Evolutionary conservation across 2,329 filamentous ascomycete species (phyloP).

Genomic region (Trichoderma sp.): DNA sequence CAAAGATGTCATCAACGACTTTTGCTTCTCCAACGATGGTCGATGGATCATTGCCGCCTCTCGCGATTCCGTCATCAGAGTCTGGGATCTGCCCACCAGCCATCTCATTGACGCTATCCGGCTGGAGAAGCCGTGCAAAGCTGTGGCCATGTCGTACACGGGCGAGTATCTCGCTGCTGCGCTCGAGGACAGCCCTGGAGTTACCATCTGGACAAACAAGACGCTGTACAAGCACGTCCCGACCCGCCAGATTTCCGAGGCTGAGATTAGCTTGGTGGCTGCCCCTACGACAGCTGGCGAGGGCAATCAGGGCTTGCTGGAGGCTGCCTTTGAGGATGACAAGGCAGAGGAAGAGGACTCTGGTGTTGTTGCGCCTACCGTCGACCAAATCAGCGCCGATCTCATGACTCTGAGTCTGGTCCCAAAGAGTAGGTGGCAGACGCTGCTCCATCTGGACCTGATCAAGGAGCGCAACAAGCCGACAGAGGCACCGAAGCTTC

Average conservation of each 20-base stretch:
- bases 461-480: conserved; percentile 96
- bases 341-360: conserved; percentile 56
- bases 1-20: conserved; percentile 71
- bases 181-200: conserved; percentile 77
- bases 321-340: conserved; percentile 68
- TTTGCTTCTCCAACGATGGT: conserved; percentile 89
- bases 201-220: conserved; percentile 96
- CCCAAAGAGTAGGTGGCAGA: conserved; percentile 92
- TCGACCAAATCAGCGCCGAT: conserved; percentile 79
- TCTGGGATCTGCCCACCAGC: conserved; percentile 95
- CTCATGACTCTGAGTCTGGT: conserved; percentile 89
- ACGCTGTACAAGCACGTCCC: conserved; percentile 87
- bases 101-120: conserved; percentile 93
- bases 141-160: conserved; percentile 83
- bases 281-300: conserved; percentile 81
- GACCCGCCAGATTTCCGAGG: conserved; percentile 80
- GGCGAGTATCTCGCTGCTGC: conserved; percentile 95
- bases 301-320: conserved; percentile 72
- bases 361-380: conserved; percentile 54
- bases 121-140: conserved; percentile 75
- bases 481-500: conserved; percentile 84
- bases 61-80: conserved; percentile 74
- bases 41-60: conserved; percentile 91
- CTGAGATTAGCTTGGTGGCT: conserved; percentile 65
- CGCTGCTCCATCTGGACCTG: conserved; percentile 84